These are phyloP conservation scores for Suillus cothurnatus DNA, from an alignment of 768 basidiomycete species.

Conservation along the genomic window DNA sequence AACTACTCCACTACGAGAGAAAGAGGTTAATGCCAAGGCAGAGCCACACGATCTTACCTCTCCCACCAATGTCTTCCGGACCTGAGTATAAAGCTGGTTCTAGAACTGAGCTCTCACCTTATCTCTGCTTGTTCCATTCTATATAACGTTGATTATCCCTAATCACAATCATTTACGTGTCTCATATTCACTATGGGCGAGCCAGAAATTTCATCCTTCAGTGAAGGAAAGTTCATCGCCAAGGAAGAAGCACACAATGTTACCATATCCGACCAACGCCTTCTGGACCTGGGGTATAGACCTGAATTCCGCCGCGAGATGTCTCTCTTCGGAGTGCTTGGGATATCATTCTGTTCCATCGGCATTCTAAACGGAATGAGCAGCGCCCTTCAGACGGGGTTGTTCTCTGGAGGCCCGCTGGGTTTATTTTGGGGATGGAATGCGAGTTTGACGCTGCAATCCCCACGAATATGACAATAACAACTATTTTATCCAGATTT, in stretches of 20 bases:
- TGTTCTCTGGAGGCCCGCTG: constrained; percentile 59
- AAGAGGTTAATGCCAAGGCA: constrained; percentile 4
- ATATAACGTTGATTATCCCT: background rate
- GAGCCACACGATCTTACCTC: constrained; percentile 13
- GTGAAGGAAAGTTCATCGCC: constrained; percentile 18
- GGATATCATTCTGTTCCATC: constrained; percentile 62
- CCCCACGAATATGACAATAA: background rate
- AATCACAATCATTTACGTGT: background rate
- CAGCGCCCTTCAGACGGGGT: constrained; percentile 59
- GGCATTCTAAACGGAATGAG: constrained; percentile 64
- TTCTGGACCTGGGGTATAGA: constrained; percentile 55
- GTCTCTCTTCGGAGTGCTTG: constrained; percentile 59
- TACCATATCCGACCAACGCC: constrained; percentile 40
- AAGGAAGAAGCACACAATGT: constrained; percentile 16
- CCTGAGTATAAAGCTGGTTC: constrained; percentile 59
- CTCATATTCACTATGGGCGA: background rate
- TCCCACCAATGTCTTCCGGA: constrained; percentile 47
- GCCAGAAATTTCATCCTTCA: constrained; percentile 5
- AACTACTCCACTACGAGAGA: background rate
- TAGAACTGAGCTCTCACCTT: constrained; percentile 41
- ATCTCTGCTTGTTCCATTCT: background rate
- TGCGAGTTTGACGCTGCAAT: constrained; percentile 32
- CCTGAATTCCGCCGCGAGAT: constrained; percentile 60
- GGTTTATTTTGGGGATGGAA: constrained; percentile 69
- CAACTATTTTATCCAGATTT: constrained; percentile 37